Percentiles rank a stretch among this genome's conserved stretches.
Conservation (phyloP, 1,284 basidiomycete genomes). For the Austropuccinia psidii region DNA sequence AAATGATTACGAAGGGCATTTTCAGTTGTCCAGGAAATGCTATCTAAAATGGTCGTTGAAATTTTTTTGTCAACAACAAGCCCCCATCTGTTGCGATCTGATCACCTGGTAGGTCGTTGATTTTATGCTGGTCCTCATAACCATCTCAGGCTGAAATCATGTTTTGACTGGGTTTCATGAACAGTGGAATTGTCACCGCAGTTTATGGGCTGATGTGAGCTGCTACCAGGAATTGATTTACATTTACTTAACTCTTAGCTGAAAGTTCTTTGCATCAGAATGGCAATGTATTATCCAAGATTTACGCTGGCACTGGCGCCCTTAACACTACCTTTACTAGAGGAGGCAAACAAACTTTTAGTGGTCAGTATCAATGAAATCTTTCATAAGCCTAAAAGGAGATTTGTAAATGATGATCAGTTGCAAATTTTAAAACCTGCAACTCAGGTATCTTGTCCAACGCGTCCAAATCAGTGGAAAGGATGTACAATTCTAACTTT, state of each 20-base stretch:
- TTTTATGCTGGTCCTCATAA: constrained; percentile 45
- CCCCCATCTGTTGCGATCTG: constrained; percentile 20
- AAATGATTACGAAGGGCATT: not conserved
- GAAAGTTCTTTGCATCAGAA: constrained; percentile 51
- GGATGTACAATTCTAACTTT: constrained; percentile 97
- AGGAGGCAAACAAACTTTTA: constrained; percentile 74
- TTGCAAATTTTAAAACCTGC: not conserved
- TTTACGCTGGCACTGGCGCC: constrained; percentile 94
- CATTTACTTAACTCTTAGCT: not conserved
- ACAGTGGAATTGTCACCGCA: constrained; percentile 78
- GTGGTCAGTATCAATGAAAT: not conserved
- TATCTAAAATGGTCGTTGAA: constrained; percentile 22
- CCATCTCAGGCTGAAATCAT: constrained; percentile 42
- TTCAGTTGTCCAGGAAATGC: constrained; percentile 28
- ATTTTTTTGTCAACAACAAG: not conserved
- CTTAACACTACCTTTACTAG: constrained; percentile 92
- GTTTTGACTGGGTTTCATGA: constrained; percentile 50
- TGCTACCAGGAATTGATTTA: too few relatives aligned
- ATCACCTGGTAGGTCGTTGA: constrained; percentile 54
- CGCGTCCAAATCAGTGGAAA: constrained; percentile 83
- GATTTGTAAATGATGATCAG: constrained; percentile 57
- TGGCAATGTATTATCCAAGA: constrained; percentile 73
- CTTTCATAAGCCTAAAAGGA: not conserved
- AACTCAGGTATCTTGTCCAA: constrained; percentile 73
- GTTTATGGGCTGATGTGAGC: constrained; percentile 77